Evolutionary conservation across 202 grass and related monocot genomes (phyloP), one percentile per base, ranked within the genome.

Genomic region (Setaria viridis): DNA sequence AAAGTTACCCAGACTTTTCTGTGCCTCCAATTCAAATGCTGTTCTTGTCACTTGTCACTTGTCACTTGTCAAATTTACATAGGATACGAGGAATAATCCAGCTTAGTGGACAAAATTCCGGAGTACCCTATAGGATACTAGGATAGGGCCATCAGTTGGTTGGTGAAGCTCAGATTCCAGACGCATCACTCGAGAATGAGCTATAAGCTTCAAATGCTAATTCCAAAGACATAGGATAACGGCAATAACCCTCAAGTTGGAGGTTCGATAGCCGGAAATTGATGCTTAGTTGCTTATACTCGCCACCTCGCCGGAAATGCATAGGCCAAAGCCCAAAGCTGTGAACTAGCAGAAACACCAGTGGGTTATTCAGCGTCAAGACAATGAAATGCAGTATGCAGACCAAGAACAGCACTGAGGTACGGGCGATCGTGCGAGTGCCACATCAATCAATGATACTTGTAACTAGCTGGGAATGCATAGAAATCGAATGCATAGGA

Each of bases 231-330:
- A 53, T 53, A 53, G 50, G 50, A 53, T 53, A 53, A 51, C 4
- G 4, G 14, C 13, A 16, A 16, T 16, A 15, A 51, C 49, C 4
- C 15, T 51, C 49, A 51, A 16, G 14, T 5, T 16, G 49, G 49
- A 14, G 70, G 9, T 50, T 50, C 0, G 2, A 34, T 3, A 49
- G 4, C 8, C 9, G 14, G 32, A 77, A 16, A 60, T 77, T 78
- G 75, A 46, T 78, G 56, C 74, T 46, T 13, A 62, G 75, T 32
- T 78, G 56, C 74, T 46, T 13, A 62, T 3, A 62, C 57, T 47
- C 21, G 7, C 7, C n/a, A 29, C 0, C 15, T 33, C 7, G 45
- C 21, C 49, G n/a, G 12, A 72, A 30, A 72, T 12, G 12, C 21
- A 39, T 39, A 39, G 37, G 37, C 37, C 37, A 39, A 39, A 3